phyloP scores from a whole-genome alignment of 768 basidiomycete genomes.

The Leccinum pellstonianum region DNA sequence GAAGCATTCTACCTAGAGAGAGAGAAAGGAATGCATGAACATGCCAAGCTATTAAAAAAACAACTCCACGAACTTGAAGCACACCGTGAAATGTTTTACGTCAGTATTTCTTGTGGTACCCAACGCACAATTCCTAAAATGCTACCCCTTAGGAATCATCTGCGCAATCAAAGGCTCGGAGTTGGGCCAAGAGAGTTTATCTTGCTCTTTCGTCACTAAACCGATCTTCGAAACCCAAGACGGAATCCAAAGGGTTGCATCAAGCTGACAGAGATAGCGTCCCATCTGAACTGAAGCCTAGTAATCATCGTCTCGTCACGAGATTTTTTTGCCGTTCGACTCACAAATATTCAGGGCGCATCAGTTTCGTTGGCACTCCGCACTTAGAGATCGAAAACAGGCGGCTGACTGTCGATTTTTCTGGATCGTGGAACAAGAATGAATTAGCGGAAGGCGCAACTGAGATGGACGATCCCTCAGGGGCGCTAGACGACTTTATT shows the following conservation, averaged over 20 bases:
- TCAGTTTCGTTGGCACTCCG: background rate
- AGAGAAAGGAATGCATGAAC: constrained; percentile 59
- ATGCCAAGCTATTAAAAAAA: constrained; percentile 48
- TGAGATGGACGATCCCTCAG: background rate
- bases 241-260: background rate
- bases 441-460: background rate
- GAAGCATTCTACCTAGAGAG: constrained; percentile 77
- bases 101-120: constrained; percentile 31
- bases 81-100: constrained; percentile 61
- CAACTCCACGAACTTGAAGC: constrained; percentile 76
- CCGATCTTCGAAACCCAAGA: background rate
- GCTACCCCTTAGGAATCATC: constrained; percentile 15
- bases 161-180: constrained; percentile 1
- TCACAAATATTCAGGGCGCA: constrained; percentile 1
- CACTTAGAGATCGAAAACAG: constrained; percentile 2
- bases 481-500: background rate
- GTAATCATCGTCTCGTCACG: constrained; percentile 4
- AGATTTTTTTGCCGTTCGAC: background rate
- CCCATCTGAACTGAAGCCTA: constrained; percentile 2
- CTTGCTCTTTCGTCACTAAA: constrained; percentile 6
- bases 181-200: constrained; percentile 16
- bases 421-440: background rate
- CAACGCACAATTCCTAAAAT: background rate
- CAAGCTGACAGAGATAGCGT: background rate
- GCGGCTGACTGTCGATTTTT: background rate